Evolutionary conservation across 495 filamentous ascomycete species (phyloP).

Genomic region (Xylaria flabelliformis): DNA sequence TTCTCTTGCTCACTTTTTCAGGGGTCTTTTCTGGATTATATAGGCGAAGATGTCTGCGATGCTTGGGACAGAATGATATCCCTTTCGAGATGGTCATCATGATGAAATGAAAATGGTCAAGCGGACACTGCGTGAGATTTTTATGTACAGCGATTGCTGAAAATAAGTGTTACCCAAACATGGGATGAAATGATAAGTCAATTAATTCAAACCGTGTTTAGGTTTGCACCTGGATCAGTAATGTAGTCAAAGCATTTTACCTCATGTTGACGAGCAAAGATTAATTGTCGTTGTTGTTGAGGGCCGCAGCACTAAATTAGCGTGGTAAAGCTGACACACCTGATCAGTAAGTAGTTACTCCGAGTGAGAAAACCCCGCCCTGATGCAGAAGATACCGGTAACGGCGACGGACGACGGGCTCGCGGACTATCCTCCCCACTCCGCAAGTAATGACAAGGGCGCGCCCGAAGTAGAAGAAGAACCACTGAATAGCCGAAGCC

Average conservation of each 20-base stretch:
- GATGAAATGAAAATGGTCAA: background rate
- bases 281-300: background rate
- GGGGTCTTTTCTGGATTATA: background rate
- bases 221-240: background rate
- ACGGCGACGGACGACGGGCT: slow-evolving; percentile 12
- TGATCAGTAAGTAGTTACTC: background rate
- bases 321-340: background rate
- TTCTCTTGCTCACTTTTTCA: background rate
- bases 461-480: background rate
- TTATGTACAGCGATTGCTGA: background rate
- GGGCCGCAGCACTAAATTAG: background rate
- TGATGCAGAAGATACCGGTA: slow-evolving; percentile 7
- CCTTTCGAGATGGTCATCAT: background rate
- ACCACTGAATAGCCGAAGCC: background rate
- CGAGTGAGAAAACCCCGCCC: background rate
- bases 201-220: background rate
- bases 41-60: background rate
- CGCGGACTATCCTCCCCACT: background rate
- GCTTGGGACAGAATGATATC: background rate
- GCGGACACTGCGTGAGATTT: background rate
- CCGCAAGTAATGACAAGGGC: slow-evolving; percentile 15
- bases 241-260: background rate
- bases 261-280: background rate
- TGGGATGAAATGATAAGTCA: background rate
- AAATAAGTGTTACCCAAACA: background rate